Conservation (phyloP, 2,329 filamentous ascomycete genomes). For the Ploettnerulaceae sp. region DNA sequence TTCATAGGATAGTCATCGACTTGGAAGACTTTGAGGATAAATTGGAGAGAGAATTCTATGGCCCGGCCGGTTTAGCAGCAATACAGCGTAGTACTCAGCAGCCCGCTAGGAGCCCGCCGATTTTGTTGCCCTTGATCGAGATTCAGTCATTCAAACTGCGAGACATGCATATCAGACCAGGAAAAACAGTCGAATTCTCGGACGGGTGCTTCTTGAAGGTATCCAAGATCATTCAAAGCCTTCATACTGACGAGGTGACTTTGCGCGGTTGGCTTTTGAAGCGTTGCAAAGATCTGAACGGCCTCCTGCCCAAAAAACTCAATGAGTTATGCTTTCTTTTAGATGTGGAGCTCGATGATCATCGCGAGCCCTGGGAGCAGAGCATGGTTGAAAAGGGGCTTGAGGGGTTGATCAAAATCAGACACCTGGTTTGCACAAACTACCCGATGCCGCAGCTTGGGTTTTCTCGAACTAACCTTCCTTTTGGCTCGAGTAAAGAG, state of each 20-base stretch:
- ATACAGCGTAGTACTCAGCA: neutral
- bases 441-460: constrained; percentile 37
- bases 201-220: constrained; percentile 38
- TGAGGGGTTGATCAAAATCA: constrained; percentile 35
- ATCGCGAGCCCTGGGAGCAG: constrained; percentile 32
- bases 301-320: constrained; percentile 33
- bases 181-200: constrained; percentile 19
- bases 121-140: neutral
- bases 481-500: neutral
- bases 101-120: neutral
- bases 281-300: constrained; percentile 32
- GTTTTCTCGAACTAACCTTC: neutral
- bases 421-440: constrained; percentile 52
- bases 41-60: constrained; percentile 4
- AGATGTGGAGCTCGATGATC: constrained; percentile 37
- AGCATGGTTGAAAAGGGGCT: constrained; percentile 40
- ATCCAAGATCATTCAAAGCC: constrained; percentile 32
- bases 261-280: constrained; percentile 41
- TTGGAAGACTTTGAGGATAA: constrained; percentile 3
- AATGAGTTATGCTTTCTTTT: constrained; percentile 43
- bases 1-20: neutral
- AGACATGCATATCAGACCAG: neutral
- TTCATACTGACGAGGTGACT: constrained; percentile 24
- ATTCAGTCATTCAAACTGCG: neutral
- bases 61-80: neutral